A percentile compares a stretch with the other conserved stretches of the same genome.
phyloP scores from a whole-genome alignment of 768 basidiomycete species.

The Collybia nuda region DNA sequence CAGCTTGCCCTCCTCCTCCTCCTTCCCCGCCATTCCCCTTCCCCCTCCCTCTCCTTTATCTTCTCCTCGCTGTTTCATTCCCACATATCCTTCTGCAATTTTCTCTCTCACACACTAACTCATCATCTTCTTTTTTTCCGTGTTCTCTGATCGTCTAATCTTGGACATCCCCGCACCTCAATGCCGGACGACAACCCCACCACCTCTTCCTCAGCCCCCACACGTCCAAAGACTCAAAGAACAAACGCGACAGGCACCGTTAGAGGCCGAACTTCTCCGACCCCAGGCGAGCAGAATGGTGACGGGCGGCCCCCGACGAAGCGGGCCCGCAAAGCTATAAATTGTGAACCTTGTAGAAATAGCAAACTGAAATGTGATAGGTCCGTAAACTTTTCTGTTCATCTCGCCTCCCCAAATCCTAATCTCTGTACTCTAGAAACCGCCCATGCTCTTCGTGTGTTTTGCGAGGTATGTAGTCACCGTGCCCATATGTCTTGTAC shows the following conservation, averaged over 20 bases:
- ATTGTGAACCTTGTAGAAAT: constrained; percentile 85
- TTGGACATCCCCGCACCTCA: constrained; percentile 15
- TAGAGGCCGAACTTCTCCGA: constrained; percentile 51
- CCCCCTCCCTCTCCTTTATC: constrained; percentile 13
- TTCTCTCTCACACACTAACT: constrained; percentile 6
- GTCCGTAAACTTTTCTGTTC: constrained; percentile 32
- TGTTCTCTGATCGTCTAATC: constrained; percentile 10
- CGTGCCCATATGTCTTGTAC: background rate
- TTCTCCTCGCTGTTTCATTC: background rate
- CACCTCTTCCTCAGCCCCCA: constrained; percentile 33
- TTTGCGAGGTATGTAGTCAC: constrained; percentile 59
- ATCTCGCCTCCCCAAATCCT: constrained; percentile 7
- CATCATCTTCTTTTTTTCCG: constrained; percentile 9
- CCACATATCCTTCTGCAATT: no score
- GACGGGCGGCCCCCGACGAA: constrained; percentile 74
- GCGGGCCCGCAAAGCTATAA: constrained; percentile 84
- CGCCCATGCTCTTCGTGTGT: constrained; percentile 90
- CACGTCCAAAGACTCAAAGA: constrained; percentile 41
- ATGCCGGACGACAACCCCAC: constrained; percentile 40
- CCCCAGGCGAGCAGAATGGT: constrained; percentile 41
- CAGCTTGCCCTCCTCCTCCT: constrained; percentile 13
- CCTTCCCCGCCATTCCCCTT: constrained; percentile 22
- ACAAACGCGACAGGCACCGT: constrained; percentile 40
- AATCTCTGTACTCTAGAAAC: constrained; percentile 46
- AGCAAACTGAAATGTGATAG: constrained; percentile 90